These are phyloP conservation scores for Eucalyptus curtisii DNA, from an alignment of 345 rosid genomes.

Conservation along the genomic window DNA sequence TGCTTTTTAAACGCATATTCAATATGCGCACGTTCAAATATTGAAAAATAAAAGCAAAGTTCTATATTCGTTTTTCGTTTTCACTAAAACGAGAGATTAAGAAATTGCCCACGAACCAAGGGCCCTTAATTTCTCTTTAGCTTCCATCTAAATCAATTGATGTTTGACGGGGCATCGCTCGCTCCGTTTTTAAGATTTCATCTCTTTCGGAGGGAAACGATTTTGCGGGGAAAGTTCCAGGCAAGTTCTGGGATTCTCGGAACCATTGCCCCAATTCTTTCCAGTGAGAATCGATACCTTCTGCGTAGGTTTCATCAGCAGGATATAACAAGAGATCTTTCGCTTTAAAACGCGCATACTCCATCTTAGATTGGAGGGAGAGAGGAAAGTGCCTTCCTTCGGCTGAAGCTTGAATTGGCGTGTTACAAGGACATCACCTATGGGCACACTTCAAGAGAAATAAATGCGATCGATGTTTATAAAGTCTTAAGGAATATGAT, in stretches of 20 bases:
- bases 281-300: background rate
- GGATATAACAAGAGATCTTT: background rate
- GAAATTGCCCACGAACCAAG: too few species aligned
- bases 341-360: background rate
- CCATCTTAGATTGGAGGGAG: background rate
- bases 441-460: background rate
- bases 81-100: too few species aligned
- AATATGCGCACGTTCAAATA: background rate
- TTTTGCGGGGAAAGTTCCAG: fast-evolving
- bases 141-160: too few species aligned
- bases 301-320: background rate
- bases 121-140: too few species aligned
- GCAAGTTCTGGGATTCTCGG: background rate
- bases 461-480: background rate
- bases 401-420: background rate
- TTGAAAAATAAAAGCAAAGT: too few species aligned
- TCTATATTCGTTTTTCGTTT: too few species aligned
- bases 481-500: too few species aligned
- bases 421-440: background rate
- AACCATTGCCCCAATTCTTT: too few species aligned
- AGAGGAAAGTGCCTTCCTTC: background rate
- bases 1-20: background rate
- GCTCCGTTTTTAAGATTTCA: background rate
- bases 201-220: background rate
- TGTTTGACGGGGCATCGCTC: background rate